These are phyloP conservation scores for Pleurotus ostreatus DNA, from an alignment of 768 basidiomycete genomes.

Conservation along the genomic window DNA sequence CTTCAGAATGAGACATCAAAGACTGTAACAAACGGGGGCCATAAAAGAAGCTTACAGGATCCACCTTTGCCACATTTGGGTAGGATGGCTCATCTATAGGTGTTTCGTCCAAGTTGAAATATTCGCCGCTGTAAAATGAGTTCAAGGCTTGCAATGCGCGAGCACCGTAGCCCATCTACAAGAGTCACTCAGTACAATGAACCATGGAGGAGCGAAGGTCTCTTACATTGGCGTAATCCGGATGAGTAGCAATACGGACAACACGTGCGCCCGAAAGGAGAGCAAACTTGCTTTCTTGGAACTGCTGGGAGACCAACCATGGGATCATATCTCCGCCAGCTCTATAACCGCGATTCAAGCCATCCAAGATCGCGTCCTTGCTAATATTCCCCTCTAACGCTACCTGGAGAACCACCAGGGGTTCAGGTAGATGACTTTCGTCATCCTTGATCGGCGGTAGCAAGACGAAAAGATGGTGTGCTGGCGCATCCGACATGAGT, in stretches of 20 bases:
- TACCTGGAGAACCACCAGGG: conserved; percentile 92
- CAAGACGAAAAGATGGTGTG: conserved; percentile 94
- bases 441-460: conserved; percentile 90
- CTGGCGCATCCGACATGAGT: conserved; percentile 93
- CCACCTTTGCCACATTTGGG: conserved; percentile 50
- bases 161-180: conserved; percentile 94
- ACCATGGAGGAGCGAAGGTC: background rate
- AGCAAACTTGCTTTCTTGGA: conserved; percentile 94
- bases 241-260: conserved; percentile 92
- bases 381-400: conserved; percentile 94
- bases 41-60: conserved; percentile 27
- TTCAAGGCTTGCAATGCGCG: conserved; percentile 84
- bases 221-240: conserved; percentile 87
- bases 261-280: conserved; percentile 86
- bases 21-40: background rate
- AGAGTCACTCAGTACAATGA: conserved; percentile 8
- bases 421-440: conserved; percentile 88
- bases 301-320: conserved; percentile 93
- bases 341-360: conserved; percentile 75
- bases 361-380: conserved; percentile 80
- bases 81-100: conserved; percentile 49
- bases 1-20: conserved; percentile 17
- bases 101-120: conserved; percentile 80
- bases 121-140: conserved; percentile 90
- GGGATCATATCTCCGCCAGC: conserved; percentile 97